These are phyloP conservation scores for Aspergillus ustus DNA, from an alignment of 2,329 filamentous ascomycete genomes.

Conservation along the genomic window DNA sequence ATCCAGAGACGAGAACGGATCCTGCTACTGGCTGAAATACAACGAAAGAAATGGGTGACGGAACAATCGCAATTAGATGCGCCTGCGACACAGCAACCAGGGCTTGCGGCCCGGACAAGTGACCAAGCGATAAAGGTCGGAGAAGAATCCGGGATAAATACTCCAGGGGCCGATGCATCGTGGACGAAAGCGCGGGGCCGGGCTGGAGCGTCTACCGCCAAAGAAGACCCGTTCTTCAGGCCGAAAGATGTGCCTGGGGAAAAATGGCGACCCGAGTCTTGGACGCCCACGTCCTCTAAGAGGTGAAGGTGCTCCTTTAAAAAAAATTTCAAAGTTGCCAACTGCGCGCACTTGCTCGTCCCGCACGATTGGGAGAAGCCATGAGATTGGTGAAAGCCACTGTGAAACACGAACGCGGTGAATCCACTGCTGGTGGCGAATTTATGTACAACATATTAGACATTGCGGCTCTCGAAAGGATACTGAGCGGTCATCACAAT, in stretches of 20 bases:
- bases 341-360: no score
- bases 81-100: slow-evolving; percentile 55
- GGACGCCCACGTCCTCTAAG: slow-evolving; percentile 57
- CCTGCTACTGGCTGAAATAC: slow-evolving; percentile 62
- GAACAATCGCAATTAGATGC: slow-evolving; percentile 63
- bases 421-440: no score
- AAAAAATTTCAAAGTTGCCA: background rate
- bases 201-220: slow-evolving; percentile 4
- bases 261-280: slow-evolving; percentile 69
- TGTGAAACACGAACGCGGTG: no score
- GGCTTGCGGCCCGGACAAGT: slow-evolving; percentile 50
- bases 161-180: background rate
- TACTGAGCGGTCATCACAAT: no score
- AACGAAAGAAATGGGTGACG: slow-evolving; percentile 65
- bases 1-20: slow-evolving; percentile 61
- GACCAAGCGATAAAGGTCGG: slow-evolving; percentile 46
- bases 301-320: slow-evolving; percentile 29
- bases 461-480: no score
- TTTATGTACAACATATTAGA: no score
- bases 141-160: slow-evolving; percentile 5
- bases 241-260: slow-evolving; percentile 62
- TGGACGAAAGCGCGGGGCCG: background rate
- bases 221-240: slow-evolving; percentile 62
- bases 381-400: no score
- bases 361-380: no score